Evolutionary conservation across 306 rosid genomes (phyloP).

Genomic region (Pachyrhizus erosus): DNA sequence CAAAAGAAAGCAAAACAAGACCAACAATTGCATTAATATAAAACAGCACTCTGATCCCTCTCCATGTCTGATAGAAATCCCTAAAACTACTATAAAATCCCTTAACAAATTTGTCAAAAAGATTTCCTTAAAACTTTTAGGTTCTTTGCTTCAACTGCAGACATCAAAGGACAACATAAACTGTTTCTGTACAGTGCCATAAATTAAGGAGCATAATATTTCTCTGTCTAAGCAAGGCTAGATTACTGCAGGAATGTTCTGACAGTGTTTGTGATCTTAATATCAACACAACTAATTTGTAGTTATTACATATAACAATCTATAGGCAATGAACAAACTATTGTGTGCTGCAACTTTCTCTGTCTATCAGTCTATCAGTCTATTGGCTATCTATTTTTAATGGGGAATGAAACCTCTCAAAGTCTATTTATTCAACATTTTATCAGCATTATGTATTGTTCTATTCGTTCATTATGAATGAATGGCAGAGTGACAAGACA

Average conservation of each 20-base stretch:
- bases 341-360: not conserved
- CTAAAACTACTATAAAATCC: not conserved
- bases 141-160: not conserved
- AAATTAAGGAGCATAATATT: not conserved
- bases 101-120: not conserved
- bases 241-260: not conserved
- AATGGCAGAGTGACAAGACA: not conserved
- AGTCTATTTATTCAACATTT: not conserved
- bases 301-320: not conserved
- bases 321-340: not conserved
- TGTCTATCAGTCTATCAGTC: not conserved
- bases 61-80: not conserved
- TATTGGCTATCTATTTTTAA: not conserved
- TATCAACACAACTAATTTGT: not conserved
- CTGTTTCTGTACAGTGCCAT: not conserved
- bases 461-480: not conserved
- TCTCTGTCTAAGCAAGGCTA: not conserved
- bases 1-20: slow-evolving; percentile 15
- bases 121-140: not conserved
- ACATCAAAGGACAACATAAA: slow-evolving; percentile 9
- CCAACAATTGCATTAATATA: not conserved
- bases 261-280: not conserved
- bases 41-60: slow-evolving; percentile 14
- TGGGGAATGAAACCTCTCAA: not conserved
- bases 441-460: not conserved